These are phyloP conservation scores for Petasospora fabianii DNA, from an alignment of 1,139 yeast species.

Conservation along the genomic window DNA sequence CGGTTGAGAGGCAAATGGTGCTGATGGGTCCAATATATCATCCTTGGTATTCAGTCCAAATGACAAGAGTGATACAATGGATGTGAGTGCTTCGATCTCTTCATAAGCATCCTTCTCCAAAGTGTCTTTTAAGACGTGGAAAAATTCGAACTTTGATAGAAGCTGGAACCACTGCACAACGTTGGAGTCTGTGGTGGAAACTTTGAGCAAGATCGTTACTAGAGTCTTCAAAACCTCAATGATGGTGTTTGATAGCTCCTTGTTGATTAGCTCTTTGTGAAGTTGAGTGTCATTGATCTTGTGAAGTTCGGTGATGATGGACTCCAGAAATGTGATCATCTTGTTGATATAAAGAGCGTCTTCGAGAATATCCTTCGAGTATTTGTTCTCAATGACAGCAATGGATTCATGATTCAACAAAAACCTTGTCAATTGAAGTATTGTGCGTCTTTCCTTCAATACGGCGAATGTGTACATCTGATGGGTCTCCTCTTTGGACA, in stretches of 20 bases:
- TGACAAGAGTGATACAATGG: conserved; percentile 47
- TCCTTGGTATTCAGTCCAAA: conserved; percentile 51
- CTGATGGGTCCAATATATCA: conserved; percentile 35
- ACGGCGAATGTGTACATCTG: conserved; percentile 32
- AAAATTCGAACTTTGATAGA: conserved; percentile 42
- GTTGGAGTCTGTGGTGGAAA: conserved; percentile 29
- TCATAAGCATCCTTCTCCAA: conserved; percentile 35
- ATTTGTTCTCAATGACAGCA: conserved; percentile 18
- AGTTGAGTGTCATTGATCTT: conserved; percentile 28
- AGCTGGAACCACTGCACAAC: conserved; percentile 56
- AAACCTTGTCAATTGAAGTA: conserved; percentile 17
- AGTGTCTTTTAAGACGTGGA: conserved; percentile 32
- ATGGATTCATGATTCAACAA: conserved; percentile 19
- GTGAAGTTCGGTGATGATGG: not conserved
- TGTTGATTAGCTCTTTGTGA: conserved; percentile 17
- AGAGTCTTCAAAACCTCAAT: conserved; percentile 44
- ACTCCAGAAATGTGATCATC: conserved; percentile 11
- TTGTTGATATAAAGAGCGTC: conserved; percentile 27
- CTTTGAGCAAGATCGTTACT: conserved; percentile 36
- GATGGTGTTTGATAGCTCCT: conserved; percentile 38
- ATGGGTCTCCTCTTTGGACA: conserved; percentile 22
- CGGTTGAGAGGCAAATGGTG: conserved; percentile 44
- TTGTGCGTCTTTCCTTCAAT: conserved; percentile 43
- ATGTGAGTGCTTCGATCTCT: conserved; percentile 45
- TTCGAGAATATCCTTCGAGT: conserved; percentile 26